Base-by-base conservation (phyloP, 129 eudicot species). In the Helianthus annuus region DNA sequence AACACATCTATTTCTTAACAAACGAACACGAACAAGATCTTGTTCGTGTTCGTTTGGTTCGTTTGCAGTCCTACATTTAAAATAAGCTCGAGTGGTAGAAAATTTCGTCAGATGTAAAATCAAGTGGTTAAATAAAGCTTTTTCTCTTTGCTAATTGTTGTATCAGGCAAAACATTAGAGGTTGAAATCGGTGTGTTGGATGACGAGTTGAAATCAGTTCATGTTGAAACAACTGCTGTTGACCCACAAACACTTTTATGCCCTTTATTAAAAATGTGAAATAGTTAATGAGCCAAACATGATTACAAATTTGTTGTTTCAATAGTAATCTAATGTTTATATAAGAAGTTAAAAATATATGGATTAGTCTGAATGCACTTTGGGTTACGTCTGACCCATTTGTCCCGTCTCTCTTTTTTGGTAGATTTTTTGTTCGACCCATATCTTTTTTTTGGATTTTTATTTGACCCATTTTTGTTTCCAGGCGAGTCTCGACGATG, bases 401-500 rank as follows among this genome's bases (percentile, higher is more conserved):
- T 8, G 19, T 60, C 15, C 16, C 15, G 15, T 64, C 42, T 58
- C 16, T 58, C 27, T 22, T 19, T 7, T 27, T 42, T 42, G 10
- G 46, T 42, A 6, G 46, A 7, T 42, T 40, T 40, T 40, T 40
- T 42, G 36, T 13, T 22, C 5, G 19, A 60, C 15, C 13, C 11
- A 4, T 40, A 40, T 58, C 16, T 58, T 58, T 22, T 53, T 27
- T 58, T 27, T 27, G 40, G 3, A 1, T 1, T 58, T 24, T 58
- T 4, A 58, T 58, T 58, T 58, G 8, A 58, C 42, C 16, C 7
- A 9, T 27, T 44, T 46, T 15, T 75, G 24, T 70, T 77, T 79
- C 64, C 81, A 90, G 98, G 97, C 86, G 69, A 90, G 96, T 78
- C 96, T 90, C 24, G 97, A 82, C 56, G 74, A 94, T 71, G 98